Conservation (phyloP, 768 basidiomycete species). For the Lactarius sp. region DNA sequence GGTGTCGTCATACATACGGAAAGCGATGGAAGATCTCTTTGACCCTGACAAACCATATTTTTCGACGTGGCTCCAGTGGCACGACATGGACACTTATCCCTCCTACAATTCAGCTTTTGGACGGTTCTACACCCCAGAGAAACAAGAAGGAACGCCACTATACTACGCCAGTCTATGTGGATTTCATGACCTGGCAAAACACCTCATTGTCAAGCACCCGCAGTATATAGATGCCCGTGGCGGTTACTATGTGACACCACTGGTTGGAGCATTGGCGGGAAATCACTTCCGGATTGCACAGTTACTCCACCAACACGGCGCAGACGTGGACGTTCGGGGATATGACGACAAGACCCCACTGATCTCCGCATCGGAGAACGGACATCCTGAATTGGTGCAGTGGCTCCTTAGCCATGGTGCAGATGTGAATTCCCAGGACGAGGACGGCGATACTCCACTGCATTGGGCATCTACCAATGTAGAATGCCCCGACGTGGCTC, state of each 20-base stretch:
- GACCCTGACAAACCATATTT: background rate
- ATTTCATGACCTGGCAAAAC: no score
- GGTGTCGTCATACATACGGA: background rate
- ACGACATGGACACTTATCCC: no score
- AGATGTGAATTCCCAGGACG: background rate
- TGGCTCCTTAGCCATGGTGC: background rate
- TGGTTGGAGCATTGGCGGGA: background rate
- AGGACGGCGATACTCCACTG: background rate
- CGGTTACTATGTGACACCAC: background rate
- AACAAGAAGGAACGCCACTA: no score
- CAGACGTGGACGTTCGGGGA: background rate
- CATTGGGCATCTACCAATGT: background rate
- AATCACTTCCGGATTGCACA: background rate
- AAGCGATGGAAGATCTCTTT: background rate
- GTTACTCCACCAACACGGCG: background rate
- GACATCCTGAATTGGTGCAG: background rate
- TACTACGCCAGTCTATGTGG: no score
- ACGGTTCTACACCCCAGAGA: no score
- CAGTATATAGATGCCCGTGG: background rate
- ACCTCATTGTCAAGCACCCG: no score
- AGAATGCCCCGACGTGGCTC: background rate
- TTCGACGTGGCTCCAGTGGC: background rate
- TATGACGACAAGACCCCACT: background rate
- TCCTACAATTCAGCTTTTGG: no score
- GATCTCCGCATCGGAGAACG: background rate